Evolutionary conservation across 768 basidiomycete genomes (phyloP).

Genomic region (Hypsizygus marmoreus): DNA sequence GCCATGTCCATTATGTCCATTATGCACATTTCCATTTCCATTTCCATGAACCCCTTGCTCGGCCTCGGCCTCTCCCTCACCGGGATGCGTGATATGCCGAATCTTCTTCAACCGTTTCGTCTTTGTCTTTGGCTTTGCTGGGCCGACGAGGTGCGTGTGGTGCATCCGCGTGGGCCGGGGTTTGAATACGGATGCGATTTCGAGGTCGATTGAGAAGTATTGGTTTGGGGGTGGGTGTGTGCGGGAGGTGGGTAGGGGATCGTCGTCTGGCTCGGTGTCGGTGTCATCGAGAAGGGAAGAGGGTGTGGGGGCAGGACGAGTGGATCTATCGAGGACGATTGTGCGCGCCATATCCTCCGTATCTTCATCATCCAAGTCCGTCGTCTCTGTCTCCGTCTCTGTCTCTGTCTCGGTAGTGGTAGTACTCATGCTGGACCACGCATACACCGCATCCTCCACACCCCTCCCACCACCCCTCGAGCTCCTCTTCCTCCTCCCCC

Average conservation of each 20-base stretch:
- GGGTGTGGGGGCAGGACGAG: slow-evolving; percentile 23
- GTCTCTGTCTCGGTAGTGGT: slow-evolving; percentile 37
- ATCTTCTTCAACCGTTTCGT: slow-evolving; percentile 41
- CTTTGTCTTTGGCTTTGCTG: slow-evolving; percentile 41
- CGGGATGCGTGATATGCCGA: slow-evolving; percentile 27
- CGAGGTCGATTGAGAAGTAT: slow-evolving; percentile 54
- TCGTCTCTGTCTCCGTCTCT: slow-evolving; percentile 43
- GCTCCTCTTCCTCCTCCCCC: slow-evolving; percentile 36
- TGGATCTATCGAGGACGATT: slow-evolving; percentile 28
- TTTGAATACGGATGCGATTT: slow-evolving; percentile 73
- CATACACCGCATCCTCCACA: slow-evolving; percentile 35
- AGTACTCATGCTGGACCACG: slow-evolving; percentile 25
- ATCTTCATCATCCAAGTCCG: slow-evolving; percentile 32
- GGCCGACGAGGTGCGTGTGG: slow-evolving; percentile 28
- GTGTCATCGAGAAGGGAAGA: slow-evolving; percentile 39
- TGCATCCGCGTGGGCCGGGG: slow-evolving; percentile 60
- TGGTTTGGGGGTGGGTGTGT: slow-evolving; percentile 16
- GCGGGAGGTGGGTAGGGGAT: slow-evolving; percentile 11
- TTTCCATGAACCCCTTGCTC: background rate
- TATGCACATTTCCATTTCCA: slow-evolving; percentile 13
- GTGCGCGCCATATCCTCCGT: slow-evolving; percentile 31
- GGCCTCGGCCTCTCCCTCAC: slow-evolving; percentile 19
- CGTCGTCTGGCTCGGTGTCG: slow-evolving; percentile 27
- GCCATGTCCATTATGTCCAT: slow-evolving; percentile 11
- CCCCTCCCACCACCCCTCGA: slow-evolving; percentile 37